Base-by-base conservation (phyloP, 2,329 filamentous ascomycete genomes). In the Stachybotrys chartarum region DNA sequence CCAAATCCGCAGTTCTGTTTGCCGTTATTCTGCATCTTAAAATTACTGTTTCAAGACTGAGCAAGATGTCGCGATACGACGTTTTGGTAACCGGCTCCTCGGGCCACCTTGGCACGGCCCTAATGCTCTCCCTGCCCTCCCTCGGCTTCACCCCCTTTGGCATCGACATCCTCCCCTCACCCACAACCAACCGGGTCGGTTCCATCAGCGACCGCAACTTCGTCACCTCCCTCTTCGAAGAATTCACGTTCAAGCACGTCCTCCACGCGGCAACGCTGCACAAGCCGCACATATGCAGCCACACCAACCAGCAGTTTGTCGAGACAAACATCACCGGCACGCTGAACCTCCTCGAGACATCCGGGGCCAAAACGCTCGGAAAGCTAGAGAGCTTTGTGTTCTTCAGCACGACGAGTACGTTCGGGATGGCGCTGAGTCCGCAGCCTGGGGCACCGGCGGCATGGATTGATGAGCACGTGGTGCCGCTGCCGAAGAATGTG, bases 51-150 rank as follows among this genome's bases (percentile, higher is more conserved):
- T 10, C 5, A 10, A 42, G 8, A 10, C 35, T 5, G 10, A 42
- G 35, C 35, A 56, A 11, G 35, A 62, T 62, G 60, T 44, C 55
- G 51, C 46, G 59, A 12, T 64, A 62, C 51, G 58, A 71, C 57
- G 69, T 78, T 45, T 73, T 78, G 16, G 72, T 78, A 44, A 78
- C 75, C 16, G 76, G 76, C 58, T 74, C 75, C 1, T 68, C 76
- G 0, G 76, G 76, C 54, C 76, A 78, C 54, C 70, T 78, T 10
- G 75, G 76, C 58, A 68, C 68, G 1, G 76, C 75, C 18, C 66
- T 78, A 0, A 76, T 78, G 73, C 71, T 77, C 18, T 58, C 64
- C 8, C 66, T 78, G 3, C 72, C 72, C 0, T 55, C 61, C 0
- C 61, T 70, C 3, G 75, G 75, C 53, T 72, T 74, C 64, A 62